Evolutionary conservation across 805 yeast genomes (phyloP), one percentile per base, ranked within the genome.

Genomic region (Saturnispora silvae): DNA sequence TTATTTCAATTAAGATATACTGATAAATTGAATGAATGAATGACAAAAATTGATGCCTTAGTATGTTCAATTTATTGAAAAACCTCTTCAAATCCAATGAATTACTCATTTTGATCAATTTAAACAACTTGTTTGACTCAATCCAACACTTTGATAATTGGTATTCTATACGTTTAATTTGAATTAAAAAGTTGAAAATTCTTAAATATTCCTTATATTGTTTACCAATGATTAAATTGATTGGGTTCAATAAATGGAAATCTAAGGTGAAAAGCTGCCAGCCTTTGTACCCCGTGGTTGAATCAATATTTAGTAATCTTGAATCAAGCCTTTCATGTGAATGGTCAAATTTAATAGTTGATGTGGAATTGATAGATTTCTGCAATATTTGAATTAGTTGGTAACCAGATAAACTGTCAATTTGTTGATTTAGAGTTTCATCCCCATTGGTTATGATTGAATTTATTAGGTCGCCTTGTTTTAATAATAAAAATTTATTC

Each of bases 221-320:
- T 19, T 64, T 60, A 27, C 77, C 61, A 14, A 89, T 61, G 3
- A 81, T 66, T 20, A 69, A 61, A 7, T 73, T 64, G 30, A 81
- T 53, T 1, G 81, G 81, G 11, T 63, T 46, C 15, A 52, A 56
- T 4, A 71, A 53, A 37, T 70, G 63, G 54, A 82, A 92, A 51
- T 86, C 96, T 26, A 87, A 60, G 0, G 96, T 84, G 54, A 89
- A 87, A 2, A 82, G 85, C 52, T 87, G 94, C 96, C 96, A 87
- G 1, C 95, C 96, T 8, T 22, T 22, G 35, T 74, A 59, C 20
- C 43, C 76, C 0, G 84, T 80, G 46, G 78, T 29, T 14, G 36
- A 83, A 3, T 77, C 77, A 34, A 80, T 59, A 41, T 81, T 85
- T 34, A 87, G 63, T 17, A 87, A 66, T 31, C 96, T 64, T 0